These are phyloP conservation scores for Alternaria viburni DNA, from an alignment of 2,329 filamentous ascomycete genomes.

Conservation along the genomic window DNA sequence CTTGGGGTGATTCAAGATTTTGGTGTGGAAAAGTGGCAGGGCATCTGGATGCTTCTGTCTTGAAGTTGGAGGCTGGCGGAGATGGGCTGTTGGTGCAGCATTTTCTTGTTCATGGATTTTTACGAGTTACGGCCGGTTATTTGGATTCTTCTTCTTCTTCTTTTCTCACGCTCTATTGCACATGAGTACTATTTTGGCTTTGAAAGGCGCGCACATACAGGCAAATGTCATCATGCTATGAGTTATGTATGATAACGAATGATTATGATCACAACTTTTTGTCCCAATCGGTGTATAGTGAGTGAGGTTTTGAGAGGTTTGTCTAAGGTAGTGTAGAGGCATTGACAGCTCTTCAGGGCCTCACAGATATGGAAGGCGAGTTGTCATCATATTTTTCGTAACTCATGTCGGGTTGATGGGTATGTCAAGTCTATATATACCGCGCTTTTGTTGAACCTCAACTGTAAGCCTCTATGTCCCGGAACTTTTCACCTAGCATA, in stretches of 20 bases:
- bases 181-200: neutral
- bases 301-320: neutral
- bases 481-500: neutral
- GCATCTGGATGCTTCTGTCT: neutral
- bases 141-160: neutral
- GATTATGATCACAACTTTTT: neutral
- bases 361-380: fast-evolving
- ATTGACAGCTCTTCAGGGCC: neutral
- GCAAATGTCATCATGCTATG: conserved; percentile 1
- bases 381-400: fast-evolving
- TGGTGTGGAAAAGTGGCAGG: neutral
- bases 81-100: neutral
- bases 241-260: conserved; percentile 7
- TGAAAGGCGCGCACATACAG: conserved; percentile 4
- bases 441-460: neutral
- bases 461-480: neutral
- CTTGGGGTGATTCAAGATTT: too few relatives aligned
- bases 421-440: neutral
- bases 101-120: neutral
- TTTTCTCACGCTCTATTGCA: neutral
- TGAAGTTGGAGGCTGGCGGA: neutral
- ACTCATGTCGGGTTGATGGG: neutral
- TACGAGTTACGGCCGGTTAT: neutral
- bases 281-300: neutral
- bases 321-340: neutral